Evolutionary conservation across 1,284 basidiomycete species (phyloP).

Genomic region (Ustanciosporium gigantosporum): DNA sequence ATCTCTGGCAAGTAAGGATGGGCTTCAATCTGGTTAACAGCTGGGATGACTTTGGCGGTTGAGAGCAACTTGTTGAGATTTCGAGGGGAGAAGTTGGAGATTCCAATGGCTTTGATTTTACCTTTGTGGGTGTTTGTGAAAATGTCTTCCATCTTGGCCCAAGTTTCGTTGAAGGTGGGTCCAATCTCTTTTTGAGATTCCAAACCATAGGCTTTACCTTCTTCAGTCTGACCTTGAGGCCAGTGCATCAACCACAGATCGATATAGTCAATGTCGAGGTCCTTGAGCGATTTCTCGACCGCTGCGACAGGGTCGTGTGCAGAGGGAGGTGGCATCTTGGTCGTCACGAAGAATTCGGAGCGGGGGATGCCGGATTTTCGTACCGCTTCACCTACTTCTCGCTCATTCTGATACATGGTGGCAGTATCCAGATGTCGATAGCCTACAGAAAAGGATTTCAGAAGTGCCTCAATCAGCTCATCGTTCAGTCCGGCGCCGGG

Average conservation of each 20-base stretch:
- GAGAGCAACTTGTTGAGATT: slow-evolving; percentile 40
- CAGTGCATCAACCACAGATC: slow-evolving; percentile 46
- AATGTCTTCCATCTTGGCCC: slow-evolving; percentile 53
- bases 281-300: slow-evolving; percentile 71
- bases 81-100: slow-evolving; percentile 61
- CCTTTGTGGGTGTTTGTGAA: slow-evolving; percentile 48
- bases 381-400: slow-evolving; percentile 79
- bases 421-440: slow-evolving; percentile 53
- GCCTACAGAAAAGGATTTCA: slow-evolving; percentile 27
- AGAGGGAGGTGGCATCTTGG: slow-evolving; percentile 72
- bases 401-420: slow-evolving; percentile 69
- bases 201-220: slow-evolving; percentile 6
- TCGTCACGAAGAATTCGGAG: slow-evolving; percentile 80
- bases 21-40: slow-evolving; percentile 52
- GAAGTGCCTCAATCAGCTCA: slow-evolving; percentile 19
- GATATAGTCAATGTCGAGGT: slow-evolving; percentile 74
- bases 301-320: slow-evolving; percentile 62
- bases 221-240: slow-evolving; percentile 30
- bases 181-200: slow-evolving; percentile 28
- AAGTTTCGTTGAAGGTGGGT: slow-evolving; percentile 42
- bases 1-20: slow-evolving; percentile 64
- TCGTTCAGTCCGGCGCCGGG: slow-evolving; percentile 20
- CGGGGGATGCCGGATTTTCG: slow-evolving; percentile 72
- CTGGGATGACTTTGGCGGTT: slow-evolving; percentile 45
- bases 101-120: slow-evolving; percentile 66